Evolutionary conservation across 306 rosid species (phyloP).

Genomic region (Cucurbita argyrosperma): DNA sequence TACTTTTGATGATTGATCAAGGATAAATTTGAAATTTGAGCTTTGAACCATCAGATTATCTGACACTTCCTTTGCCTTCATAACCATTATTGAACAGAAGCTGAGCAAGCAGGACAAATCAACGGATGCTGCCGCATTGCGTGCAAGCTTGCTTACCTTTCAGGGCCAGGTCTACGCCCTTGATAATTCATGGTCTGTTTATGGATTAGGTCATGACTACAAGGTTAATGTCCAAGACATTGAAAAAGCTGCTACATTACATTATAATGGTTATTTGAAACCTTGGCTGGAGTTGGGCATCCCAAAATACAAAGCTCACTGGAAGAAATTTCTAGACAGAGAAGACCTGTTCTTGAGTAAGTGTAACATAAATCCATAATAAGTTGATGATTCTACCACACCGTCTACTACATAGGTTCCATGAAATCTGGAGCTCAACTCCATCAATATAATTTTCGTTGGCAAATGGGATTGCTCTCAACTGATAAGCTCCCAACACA

Average conservation of each 20-base stretch:
- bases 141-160: slow-evolving; percentile 70
- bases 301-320: slow-evolving; percentile 52
- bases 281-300: slow-evolving; percentile 99
- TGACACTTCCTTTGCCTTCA: slow-evolving; percentile 13
- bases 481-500: not conserved
- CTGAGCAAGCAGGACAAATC: slow-evolving; percentile 22
- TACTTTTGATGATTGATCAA: not conserved
- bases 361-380: slow-evolving; percentile 75
- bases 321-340: slow-evolving; percentile 71
- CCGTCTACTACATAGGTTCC: slow-evolving; percentile 18
- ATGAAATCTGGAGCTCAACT: slow-evolving; percentile 23
- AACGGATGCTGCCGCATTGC: slow-evolving; percentile 31
- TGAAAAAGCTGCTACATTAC: slow-evolving; percentile 49
- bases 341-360: slow-evolving; percentile 82
- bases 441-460: slow-evolving; percentile 10
- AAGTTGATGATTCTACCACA: slow-evolving; percentile 16
- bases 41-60: slow-evolving; percentile 4
- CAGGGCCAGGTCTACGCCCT: slow-evolving; percentile 51
- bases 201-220: slow-evolving; percentile 80
- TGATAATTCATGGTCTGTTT: slow-evolving; percentile 47
- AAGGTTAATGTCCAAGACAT: slow-evolving; percentile 25
- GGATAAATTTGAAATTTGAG: not conserved
- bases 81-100: slow-evolving; percentile 22
- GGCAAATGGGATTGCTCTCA: not conserved
- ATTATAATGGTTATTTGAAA: slow-evolving; percentile 90